Conservation (phyloP, 2,329 filamentous ascomycete species). For the Fusarium pseudoanthophilum region DNA sequence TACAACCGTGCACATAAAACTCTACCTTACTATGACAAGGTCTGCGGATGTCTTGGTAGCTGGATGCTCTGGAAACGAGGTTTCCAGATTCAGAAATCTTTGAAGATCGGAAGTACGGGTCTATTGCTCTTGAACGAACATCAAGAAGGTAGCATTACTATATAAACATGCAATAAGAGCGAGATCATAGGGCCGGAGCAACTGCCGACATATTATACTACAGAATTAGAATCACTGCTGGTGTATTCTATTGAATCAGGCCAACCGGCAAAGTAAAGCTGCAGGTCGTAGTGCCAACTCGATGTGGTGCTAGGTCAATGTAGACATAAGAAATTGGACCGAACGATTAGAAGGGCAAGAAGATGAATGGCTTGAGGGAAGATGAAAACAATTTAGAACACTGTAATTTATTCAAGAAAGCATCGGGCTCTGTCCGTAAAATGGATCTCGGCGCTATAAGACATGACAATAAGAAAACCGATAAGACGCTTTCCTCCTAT, state of each 20-base stretch:
- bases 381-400: not conserved
- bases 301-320: not conserved
- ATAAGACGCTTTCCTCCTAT: not conserved
- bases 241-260: not conserved
- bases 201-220: not conserved
- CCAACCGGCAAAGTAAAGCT: not conserved
- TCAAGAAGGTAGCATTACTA: not conserved
- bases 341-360: not conserved
- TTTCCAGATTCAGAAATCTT: not conserved
- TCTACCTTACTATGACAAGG: too few species aligned
- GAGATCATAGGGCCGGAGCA: not conserved
- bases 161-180: not conserved
- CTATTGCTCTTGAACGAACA: not conserved
- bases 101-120: not conserved
- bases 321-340: not conserved
- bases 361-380: fast-evolving
- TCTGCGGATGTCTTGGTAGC: not conserved
- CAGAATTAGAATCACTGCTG: not conserved
- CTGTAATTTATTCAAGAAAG: not conserved
- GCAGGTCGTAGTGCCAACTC: not conserved
- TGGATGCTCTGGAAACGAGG: not conserved
- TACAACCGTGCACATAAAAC: not conserved
- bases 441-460: not conserved
- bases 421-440: not conserved
- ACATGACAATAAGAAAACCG: not conserved